A percentile compares a stretch with the other conserved stretches of the same genome.
These are phyloP conservation scores for Funneliformis mosseae DNA, from an alignment of 192 early-diverging fungal genomes.

Conservation along the genomic window DNA sequence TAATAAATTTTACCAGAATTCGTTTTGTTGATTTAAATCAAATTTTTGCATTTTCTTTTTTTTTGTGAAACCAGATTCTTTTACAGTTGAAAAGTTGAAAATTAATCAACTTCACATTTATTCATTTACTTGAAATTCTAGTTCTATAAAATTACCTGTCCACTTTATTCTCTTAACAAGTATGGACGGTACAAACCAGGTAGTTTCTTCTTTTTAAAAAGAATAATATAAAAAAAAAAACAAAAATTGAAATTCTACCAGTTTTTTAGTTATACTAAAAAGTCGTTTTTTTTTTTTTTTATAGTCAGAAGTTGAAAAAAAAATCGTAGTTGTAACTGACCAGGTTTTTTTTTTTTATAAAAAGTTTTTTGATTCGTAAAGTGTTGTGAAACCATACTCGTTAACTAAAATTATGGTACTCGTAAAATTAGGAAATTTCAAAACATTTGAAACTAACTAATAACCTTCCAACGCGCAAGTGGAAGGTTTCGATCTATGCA, in stretches of 20 bases:
- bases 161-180: neutral
- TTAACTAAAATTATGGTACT: neutral
- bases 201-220: neutral
- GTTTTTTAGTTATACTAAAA: neutral
- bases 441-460: constrained; percentile 24
- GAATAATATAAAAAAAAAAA: neutral
- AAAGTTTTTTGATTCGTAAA: neutral
- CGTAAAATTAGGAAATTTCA: constrained; percentile 12
- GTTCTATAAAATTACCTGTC: too few species aligned
- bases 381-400: neutral
- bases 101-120: too few species aligned
- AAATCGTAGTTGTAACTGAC: constrained; percentile 22
- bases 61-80: too few species aligned
- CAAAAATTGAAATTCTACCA: neutral
- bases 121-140: too few species aligned
- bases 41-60: too few species aligned
- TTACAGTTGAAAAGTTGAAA: too few species aligned
- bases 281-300: neutral
- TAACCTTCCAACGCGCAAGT: constrained; percentile 47
- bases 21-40: too few species aligned
- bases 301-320: constrained; percentile 9
- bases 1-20: too few species aligned
- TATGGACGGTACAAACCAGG: neutral
- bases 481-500: constrained; percentile 50
- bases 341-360: constrained; percentile 2